A percentile compares a stretch with the other conserved stretches of the same genome.
phyloP scores from a whole-genome alignment of 1,284 basidiomycete genomes.

The Fistulinella cinereoalba region DNA sequence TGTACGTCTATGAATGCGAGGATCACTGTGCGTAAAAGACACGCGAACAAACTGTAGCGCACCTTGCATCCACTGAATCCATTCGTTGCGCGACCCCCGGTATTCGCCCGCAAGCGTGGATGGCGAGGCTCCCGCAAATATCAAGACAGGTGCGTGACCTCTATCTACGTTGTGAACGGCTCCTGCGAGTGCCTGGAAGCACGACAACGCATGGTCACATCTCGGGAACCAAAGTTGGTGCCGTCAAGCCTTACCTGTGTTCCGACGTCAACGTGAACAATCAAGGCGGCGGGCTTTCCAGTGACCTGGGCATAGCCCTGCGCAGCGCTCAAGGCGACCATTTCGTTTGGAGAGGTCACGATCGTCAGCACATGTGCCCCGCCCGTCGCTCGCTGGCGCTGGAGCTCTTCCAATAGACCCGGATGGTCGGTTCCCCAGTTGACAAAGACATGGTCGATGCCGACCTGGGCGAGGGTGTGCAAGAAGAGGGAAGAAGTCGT shows the following conservation, averaged over 20 bases:
- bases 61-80: conserved; percentile 73
- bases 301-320: conserved; percentile 68
- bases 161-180: conserved; percentile 70
- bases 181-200: conserved; percentile 56
- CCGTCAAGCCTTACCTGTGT: conserved; percentile 62
- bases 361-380: conserved; percentile 46
- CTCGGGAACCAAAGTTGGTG: background rate
- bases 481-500: conserved; percentile 61
- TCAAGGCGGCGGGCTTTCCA: conserved; percentile 64
- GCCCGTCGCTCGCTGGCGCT: conserved; percentile 46
- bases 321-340: conserved; percentile 69
- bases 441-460: conserved; percentile 68
- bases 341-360: conserved; percentile 70
- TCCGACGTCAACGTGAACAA: conserved; percentile 72
- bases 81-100: conserved; percentile 66
- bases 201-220: background rate
- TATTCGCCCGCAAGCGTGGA: conserved; percentile 54
- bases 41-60: background rate
- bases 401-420: conserved; percentile 64
- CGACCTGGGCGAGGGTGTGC: conserved; percentile 52
- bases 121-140: conserved; percentile 68
- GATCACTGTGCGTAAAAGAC: background rate
- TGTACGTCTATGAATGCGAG: conserved; percentile 47
- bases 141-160: conserved; percentile 59
- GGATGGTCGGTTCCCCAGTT: conserved; percentile 79